Conservation (phyloP, 164 flowering plant species). For the Stephania cephalantha region DNA sequence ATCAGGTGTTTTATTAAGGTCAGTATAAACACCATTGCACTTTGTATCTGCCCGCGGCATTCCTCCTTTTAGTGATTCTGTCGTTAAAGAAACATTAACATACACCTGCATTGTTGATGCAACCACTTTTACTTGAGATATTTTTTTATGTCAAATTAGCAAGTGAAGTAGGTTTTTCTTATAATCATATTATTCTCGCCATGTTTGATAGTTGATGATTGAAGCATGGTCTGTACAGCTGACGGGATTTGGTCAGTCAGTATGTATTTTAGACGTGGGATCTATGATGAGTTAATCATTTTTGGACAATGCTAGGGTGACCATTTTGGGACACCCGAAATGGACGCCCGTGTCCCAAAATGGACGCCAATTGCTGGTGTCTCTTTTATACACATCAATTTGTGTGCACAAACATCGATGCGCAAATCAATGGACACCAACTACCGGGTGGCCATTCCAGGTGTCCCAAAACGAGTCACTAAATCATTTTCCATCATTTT, state of each 20-base stretch:
- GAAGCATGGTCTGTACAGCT: background rate
- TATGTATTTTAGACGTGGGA: background rate
- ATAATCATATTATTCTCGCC: background rate
- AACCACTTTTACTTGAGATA: background rate
- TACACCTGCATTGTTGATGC: background rate
- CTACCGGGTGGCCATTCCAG: no score
- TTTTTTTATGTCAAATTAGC: background rate
- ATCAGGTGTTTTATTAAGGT: constrained; percentile 28
- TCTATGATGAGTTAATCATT: background rate
- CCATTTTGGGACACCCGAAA: no score
- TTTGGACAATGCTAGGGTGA: no score
- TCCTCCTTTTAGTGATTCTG: background rate
- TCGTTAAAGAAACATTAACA: background rate
- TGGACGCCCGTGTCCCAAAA: no score
- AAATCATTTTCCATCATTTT: background rate
- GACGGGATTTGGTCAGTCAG: background rate
- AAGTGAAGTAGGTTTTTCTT: background rate
- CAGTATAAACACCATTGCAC: background rate
- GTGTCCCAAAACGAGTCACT: background rate
- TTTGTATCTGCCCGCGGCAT: background rate
- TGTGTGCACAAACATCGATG: no score
- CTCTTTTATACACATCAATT: no score
- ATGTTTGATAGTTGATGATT: background rate
- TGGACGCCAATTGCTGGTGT: no score
- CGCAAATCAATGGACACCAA: no score